Base-by-base conservation (phyloP, 225 moss, liverwort and hornwort genomes). In the Pseudoscleropodium purum region DNA sequence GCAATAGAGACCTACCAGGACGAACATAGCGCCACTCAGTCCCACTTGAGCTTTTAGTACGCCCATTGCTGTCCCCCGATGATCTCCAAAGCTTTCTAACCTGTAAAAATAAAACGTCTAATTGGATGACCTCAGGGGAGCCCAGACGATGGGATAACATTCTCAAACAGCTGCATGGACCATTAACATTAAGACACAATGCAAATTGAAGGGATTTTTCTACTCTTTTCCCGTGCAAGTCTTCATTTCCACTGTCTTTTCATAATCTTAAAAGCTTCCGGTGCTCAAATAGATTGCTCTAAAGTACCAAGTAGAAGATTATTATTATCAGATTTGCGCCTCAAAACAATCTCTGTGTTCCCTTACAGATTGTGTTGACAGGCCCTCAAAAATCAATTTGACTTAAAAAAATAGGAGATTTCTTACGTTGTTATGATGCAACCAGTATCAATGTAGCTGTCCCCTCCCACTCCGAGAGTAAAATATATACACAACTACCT, bases 401-500 rank as follows among this genome's bases (percentile, higher is more conserved):
- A 4, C 36, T 33, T 57, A 23, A 65, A 39, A n/a, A 57, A 43
- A 57, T 36, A 77, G 34, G 52, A 75, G 41, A 34, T 39, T 25
- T 75, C 93, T 91, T 94, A 95, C 95, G 93, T 94, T 59, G 94
- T 95, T 33, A 93, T 93, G 63, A 95, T 92, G 87, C 93, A 93
- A 73, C 93, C 95, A 51, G 95, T 95, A 73, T 95, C 95, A 13
- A 95, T 92, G 90, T 91, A 94, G 91, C 93, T 94, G 90, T 95
- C 95, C 76, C 95, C 95, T 83, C 95, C 94, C 33, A 89, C 91
- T 51, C 94, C 94, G 43, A 95, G 90, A 86, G 93, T 90, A 92
- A 93, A 95, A 94, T 94, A 95, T 59, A 86, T 87, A 92, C 95
- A 95, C 92, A 95, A 89, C 95, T 95, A 93, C 91, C 94, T 95